Base-by-base conservation (phyloP, 768 basidiomycete genomes). In the Pleurotus salmoneostramineus region DNA sequence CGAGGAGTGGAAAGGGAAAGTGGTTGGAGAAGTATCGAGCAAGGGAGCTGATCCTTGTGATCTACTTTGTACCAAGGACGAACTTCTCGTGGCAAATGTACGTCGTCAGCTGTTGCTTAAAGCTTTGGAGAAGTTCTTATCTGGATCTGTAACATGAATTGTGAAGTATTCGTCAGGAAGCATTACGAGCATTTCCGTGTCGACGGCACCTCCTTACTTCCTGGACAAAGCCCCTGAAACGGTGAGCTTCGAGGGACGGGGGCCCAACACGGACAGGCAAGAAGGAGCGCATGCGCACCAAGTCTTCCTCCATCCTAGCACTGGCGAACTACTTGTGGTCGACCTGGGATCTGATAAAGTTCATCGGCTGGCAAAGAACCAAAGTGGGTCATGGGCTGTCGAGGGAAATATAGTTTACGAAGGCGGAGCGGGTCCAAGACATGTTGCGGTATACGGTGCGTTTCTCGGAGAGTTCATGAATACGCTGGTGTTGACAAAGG, bases 261-360 rank as follows among this genome's bases (percentile, higher is more conserved):
- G 92, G 0, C 89, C 89, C 1, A 78, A 90, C 65, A 64, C 67
- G 5, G 79, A 80, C 15, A 80, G 93, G 35, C 93, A 95, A 66
- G 81, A 84, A 56, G 69, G 73, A 4, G 78, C 91, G 3, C 93
- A 95, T 66, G 88, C 90, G 0, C 93, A 94, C 71, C 88, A 93
- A 64, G 83, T 85, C 35, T 64, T 79, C 57, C 64, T 84, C 11
- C 77, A 82, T 42, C 69, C 77, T 33, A 69, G 73, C 14, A 73
- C 77, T 49, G 65, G 74, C 31, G 88, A 90, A 61, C 70, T 93
- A 10, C 77, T 92, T 45, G 77, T 91, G 1, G 84, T 89, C 1
- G 91, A 94, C 68, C 74, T 95, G 5, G 92, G 92, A 3, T 77
- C 82, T 2, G 93, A 94, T 67, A 77, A 77, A 54, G 79, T 91